A percentile compares a stretch with the other conserved stretches of the same genome.
Conservation (phyloP, 441 rosid species). For the Jatropha multifida region DNA sequence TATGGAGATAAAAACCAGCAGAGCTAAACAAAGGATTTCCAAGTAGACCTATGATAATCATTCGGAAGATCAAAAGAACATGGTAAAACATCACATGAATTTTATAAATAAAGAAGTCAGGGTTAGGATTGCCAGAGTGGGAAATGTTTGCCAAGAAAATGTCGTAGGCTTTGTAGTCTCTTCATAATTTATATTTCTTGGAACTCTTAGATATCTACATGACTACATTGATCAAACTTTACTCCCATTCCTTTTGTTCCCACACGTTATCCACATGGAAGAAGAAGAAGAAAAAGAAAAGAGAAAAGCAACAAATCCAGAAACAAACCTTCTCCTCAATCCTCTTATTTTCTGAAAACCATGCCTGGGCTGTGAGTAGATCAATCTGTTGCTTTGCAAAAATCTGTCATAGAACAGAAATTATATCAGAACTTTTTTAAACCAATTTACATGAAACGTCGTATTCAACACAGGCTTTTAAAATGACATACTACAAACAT, state of each 20-base stretch:
- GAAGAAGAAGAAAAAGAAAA: background rate
- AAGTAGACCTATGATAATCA: background rate
- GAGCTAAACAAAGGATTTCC: background rate
- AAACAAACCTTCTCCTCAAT: constrained; percentile 70
- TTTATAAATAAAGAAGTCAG: background rate
- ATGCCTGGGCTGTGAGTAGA: constrained; percentile 80
- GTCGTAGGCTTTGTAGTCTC: background rate
- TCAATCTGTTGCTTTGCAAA: constrained; percentile 75
- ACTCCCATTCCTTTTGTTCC: background rate
- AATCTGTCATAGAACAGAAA: constrained; percentile 39
- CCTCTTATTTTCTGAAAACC: constrained; percentile 74
- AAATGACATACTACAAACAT: background rate
- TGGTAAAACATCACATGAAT: background rate
- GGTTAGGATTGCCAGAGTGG: background rate
- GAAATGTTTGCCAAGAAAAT: background rate
- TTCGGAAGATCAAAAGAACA: background rate
- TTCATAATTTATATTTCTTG: background rate
- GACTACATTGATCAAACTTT: background rate
- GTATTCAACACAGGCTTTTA: background rate
- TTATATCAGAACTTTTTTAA: background rate
- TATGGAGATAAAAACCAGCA: background rate
- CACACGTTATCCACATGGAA: background rate
- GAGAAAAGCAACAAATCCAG: background rate
- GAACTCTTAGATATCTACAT: background rate
- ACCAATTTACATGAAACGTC: background rate